Conservation (phyloP, 768 basidiomycete genomes). For the Tricholoma sp. region DNA sequence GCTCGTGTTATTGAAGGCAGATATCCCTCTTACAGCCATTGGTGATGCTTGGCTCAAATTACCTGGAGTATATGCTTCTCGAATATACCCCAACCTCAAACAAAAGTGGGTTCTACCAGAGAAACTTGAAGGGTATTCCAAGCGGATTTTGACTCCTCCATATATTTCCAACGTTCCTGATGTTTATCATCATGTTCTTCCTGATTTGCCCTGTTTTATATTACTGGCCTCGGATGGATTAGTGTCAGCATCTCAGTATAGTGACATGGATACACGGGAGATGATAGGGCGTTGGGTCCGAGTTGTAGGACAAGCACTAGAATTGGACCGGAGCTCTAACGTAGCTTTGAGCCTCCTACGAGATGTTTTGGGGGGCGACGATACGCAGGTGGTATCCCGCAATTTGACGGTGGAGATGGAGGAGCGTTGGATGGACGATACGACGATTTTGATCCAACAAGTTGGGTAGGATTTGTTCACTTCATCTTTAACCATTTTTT, state of each 20-base stretch:
- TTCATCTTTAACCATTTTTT: neutral
- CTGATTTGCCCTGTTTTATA: slow-evolving; percentile 24
- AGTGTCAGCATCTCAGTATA: slow-evolving; percentile 36
- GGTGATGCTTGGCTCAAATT: slow-evolving; percentile 54
- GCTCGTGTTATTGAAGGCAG: neutral
- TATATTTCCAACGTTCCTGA: slow-evolving; percentile 45
- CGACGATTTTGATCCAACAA: slow-evolving; percentile 39
- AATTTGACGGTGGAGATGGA: slow-evolving; percentile 45
- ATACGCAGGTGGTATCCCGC: slow-evolving; percentile 35
- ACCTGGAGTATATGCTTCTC: slow-evolving; percentile 39
- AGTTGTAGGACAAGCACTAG: slow-evolving; percentile 17
- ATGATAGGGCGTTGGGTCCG: slow-evolving; percentile 32
- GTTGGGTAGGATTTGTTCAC: neutral
- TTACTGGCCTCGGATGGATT: slow-evolving; percentile 52
- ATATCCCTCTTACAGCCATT: slow-evolving; percentile 30
- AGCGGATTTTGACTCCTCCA: slow-evolving; percentile 45
- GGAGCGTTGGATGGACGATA: slow-evolving; percentile 54
- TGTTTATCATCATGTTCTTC: slow-evolving; percentile 33
- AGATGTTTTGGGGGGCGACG: slow-evolving; percentile 39
- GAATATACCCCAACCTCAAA: slow-evolving; percentile 38
- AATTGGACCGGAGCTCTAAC: slow-evolving; percentile 19
- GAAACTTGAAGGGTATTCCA: slow-evolving; percentile 35
- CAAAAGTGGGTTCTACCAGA: slow-evolving; percentile 31
- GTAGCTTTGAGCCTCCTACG: slow-evolving; percentile 39
- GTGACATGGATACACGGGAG: slow-evolving; percentile 21